These are phyloP conservation scores for Botrytis galanthina DNA, from an alignment of 2,329 filamentous ascomycete genomes.

Conservation along the genomic window DNA sequence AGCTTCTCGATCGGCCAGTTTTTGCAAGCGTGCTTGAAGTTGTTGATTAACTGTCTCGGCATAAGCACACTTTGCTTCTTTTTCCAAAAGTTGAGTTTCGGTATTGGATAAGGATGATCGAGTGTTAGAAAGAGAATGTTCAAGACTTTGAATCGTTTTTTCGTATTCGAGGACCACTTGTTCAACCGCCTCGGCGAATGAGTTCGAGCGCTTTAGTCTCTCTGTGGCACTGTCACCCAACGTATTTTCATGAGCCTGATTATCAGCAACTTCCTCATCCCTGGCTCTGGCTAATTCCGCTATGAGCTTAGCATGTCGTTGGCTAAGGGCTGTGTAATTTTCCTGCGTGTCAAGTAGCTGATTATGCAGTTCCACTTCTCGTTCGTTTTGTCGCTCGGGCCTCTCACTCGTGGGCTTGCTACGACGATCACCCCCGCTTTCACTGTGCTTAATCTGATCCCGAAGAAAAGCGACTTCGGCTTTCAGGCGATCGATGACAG, in stretches of 20 bases:
- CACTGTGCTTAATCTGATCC: slow-evolving; percentile 87
- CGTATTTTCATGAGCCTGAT: slow-evolving; percentile 57
- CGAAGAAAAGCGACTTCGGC: slow-evolving; percentile 91
- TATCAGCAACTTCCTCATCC: slow-evolving; percentile 63
- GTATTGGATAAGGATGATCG: slow-evolving; percentile 77
- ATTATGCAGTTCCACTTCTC: slow-evolving; percentile 88
- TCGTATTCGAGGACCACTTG: slow-evolving; percentile 97
- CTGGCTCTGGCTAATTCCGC: slow-evolving; percentile 86
- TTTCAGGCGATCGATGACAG: slow-evolving; percentile 87
- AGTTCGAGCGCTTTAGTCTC: slow-evolving; percentile 88
- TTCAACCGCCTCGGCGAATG: slow-evolving; percentile 92
- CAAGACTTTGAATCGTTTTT: slow-evolving; percentile 93
- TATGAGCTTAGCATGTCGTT: slow-evolving; percentile 93
- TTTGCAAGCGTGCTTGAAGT: slow-evolving; percentile 85
- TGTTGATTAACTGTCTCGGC: slow-evolving; percentile 89
- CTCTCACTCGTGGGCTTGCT: slow-evolving; percentile 62
- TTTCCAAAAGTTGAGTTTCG: slow-evolving; percentile 85
- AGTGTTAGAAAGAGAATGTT: slow-evolving; percentile 87
- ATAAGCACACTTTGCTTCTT: slow-evolving; percentile 90
- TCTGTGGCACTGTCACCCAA: slow-evolving; percentile 79
- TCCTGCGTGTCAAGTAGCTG: slow-evolving; percentile 90
- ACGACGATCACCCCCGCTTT: slow-evolving; percentile 57
- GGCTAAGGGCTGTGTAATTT: slow-evolving; percentile 86
- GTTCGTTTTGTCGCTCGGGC: slow-evolving; percentile 74
- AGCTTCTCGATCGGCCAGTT: slow-evolving; percentile 84